Evolutionary conservation across 768 basidiomycete species (phyloP).

Genomic region (Rossbeevera mucosa): DNA sequence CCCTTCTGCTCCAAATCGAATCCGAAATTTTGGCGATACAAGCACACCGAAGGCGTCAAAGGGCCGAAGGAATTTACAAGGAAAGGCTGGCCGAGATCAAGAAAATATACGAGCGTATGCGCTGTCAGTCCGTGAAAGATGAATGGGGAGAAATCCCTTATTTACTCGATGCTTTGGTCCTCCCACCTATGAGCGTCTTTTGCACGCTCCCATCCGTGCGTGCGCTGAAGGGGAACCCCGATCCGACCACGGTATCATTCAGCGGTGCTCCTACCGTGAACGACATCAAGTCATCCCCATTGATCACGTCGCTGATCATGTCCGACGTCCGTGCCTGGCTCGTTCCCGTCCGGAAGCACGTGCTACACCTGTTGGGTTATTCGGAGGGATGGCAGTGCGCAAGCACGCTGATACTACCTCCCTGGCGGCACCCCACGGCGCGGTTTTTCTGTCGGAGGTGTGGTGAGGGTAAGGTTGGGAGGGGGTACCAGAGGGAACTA

Average conservation of each 20-base stretch:
- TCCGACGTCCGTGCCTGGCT: conserved; percentile 49
- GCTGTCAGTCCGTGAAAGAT: conserved; percentile 24
- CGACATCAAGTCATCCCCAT: conserved; percentile 23
- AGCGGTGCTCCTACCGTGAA: neutral
- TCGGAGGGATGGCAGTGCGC: conserved; percentile 46
- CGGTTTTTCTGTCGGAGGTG: conserved; percentile 58
- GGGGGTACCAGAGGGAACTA: conserved; percentile 34
- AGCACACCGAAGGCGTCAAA: conserved; percentile 25
- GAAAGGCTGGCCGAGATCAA: conserved; percentile 34
- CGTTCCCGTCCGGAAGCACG: conserved; percentile 36
- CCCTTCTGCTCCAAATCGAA: conserved; percentile 21
- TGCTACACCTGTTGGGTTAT: conserved; percentile 48
- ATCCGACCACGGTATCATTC: conserved; percentile 5
- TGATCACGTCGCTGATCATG: conserved; percentile 37
- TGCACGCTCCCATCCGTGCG: conserved; percentile 44
- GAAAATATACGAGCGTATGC: conserved; percentile 43
- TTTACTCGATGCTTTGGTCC: conserved; percentile 7
- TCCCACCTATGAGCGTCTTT: conserved; percentile 49
- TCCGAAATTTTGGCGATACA: conserved; percentile 26
- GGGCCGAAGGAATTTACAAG: conserved; percentile 25
- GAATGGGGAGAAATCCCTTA: neutral
- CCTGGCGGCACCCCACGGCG: conserved; percentile 54
- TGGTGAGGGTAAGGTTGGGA: conserved; percentile 29
- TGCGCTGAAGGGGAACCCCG: conserved; percentile 27
- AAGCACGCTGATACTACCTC: conserved; percentile 45